phyloP scores from a whole-genome alignment of 192 early-diverging fungal genomes.

The Coemansia sp. region DNA sequence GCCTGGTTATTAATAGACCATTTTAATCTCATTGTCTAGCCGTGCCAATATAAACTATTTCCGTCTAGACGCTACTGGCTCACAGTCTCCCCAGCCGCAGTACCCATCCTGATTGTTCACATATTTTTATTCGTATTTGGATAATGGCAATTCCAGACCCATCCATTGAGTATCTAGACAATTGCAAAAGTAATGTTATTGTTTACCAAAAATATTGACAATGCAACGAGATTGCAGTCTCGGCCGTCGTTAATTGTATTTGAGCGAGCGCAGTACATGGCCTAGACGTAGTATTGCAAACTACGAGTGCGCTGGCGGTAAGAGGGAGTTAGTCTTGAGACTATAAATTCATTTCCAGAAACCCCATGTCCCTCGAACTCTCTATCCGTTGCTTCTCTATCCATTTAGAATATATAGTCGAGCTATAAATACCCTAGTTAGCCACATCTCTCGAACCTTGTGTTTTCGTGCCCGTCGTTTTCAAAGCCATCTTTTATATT shows the following conservation, averaged over 20 bases:
- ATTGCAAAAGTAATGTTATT: constrained; percentile 3
- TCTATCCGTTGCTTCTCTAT: too few relatives aligned
- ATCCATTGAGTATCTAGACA: constrained; percentile 4
- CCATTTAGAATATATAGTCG: background rate
- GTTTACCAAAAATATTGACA: constrained; percentile 5
- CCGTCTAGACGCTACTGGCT: background rate
- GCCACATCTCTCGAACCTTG: background rate
- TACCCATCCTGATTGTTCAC: too few relatives aligned
- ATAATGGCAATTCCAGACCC: background rate
- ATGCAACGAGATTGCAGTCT: background rate
- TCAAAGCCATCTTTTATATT: constrained; percentile 8
- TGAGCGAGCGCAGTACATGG: background rate
- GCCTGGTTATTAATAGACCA: constrained; percentile 4
- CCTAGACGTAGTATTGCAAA: background rate
- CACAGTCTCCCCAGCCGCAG: too few relatives aligned
- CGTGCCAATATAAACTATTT: background rate
- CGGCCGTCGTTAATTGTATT: background rate
- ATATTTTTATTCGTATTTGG: background rate
- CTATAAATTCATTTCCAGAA: constrained; percentile 3
- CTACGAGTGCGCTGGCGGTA: background rate
- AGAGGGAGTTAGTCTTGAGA: background rate
- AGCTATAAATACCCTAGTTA: background rate
- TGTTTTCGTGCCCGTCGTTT: background rate
- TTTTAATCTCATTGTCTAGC: constrained; percentile 2
- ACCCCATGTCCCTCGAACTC: background rate